phyloP scores from a whole-genome alignment of 257 asterid genomes.

The Scutellaria minor region DNA sequence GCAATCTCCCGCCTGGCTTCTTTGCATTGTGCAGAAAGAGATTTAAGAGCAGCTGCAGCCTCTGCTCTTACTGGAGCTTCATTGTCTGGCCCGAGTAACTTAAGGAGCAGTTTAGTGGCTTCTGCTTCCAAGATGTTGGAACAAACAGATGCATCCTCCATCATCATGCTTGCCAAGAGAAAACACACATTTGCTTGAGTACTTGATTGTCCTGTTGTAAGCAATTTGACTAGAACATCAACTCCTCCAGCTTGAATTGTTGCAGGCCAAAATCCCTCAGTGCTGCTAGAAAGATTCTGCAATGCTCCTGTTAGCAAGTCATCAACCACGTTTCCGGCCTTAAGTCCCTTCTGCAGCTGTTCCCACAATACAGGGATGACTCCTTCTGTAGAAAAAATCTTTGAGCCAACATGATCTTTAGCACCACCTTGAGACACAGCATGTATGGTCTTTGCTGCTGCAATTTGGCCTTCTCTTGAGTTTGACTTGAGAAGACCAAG shows the following conservation, averaged over 20 bases:
- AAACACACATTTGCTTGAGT: constrained; percentile 98
- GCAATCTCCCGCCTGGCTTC: constrained; percentile 89
- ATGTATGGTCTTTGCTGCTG: constrained; percentile 92
- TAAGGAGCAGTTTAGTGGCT: constrained; percentile 80
- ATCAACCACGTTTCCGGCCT: constrained; percentile 88
- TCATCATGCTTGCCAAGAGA: constrained; percentile 96
- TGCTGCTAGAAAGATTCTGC: constrained; percentile 85
- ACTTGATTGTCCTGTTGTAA: constrained; percentile 75
- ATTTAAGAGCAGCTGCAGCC: constrained; percentile 94
- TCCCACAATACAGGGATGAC: constrained; percentile 96
- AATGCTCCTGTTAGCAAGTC: constrained; percentile 87
- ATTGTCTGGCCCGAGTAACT: constrained; percentile 84
- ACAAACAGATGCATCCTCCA: constrained; percentile 93
- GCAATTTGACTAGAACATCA: constrained; percentile 84
- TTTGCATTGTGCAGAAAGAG: constrained; percentile 93
- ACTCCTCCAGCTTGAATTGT: constrained; percentile 88
- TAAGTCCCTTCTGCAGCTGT: constrained; percentile 84
- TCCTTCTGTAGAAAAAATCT: constrained; percentile 97
- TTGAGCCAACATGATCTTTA: constrained; percentile 96
- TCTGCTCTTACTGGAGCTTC: constrained; percentile 97
- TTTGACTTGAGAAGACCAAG: constrained; percentile 97
- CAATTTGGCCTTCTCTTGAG: constrained; percentile 87
- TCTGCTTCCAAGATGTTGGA: constrained; percentile 77
- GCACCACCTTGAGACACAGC: constrained; percentile 97
- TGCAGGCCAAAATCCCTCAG: constrained; percentile 95